Evolutionary conservation across 2,329 filamentous ascomycete species (phyloP).

Genomic region (Penicillium griseofulvum): DNA sequence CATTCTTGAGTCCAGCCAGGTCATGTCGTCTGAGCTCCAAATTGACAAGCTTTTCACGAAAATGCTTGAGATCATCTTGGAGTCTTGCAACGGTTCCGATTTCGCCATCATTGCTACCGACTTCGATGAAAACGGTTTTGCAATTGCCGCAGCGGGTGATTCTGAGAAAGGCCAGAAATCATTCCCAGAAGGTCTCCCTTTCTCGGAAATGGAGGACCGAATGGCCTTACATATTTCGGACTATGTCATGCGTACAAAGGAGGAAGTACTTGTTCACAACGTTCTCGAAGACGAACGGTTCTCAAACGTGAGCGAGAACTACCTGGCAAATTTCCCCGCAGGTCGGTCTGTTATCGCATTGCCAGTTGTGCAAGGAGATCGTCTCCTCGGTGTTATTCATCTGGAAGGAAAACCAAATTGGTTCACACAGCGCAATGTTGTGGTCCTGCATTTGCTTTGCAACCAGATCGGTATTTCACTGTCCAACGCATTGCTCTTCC

Average conservation of each 20-base stretch:
- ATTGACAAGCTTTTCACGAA: conserved; percentile 62
- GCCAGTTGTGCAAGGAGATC: conserved; percentile 60
- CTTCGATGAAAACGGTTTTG: conserved; percentile 59
- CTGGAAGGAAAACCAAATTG: conserved; percentile 62
- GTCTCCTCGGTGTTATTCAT: conserved; percentile 60
- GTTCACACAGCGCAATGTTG: conserved; percentile 59
- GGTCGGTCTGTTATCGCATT: conserved; percentile 62
- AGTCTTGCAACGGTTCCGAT: conserved; percentile 61
- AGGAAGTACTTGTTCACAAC: conserved; percentile 63
- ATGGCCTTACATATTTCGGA: conserved; percentile 61
- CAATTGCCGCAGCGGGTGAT: conserved; percentile 60
- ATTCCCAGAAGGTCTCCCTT: conserved; percentile 54
- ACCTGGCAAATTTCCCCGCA: conserved; percentile 54
- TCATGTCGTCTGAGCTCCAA: conserved; percentile 63
- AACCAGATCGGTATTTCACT: conserved; percentile 65
- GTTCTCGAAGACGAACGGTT: conserved; percentile 65
- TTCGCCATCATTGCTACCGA: conserved; percentile 61
- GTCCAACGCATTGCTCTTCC: conserved; percentile 63
- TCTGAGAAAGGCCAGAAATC: conserved; percentile 55
- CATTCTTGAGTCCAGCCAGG: conserved; percentile 63
- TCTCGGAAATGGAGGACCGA: conserved; percentile 57
- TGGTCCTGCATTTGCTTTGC: conserved; percentile 56
- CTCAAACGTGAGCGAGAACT: conserved; percentile 58
- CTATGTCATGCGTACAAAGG: conserved; percentile 61
- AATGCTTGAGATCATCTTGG: conserved; percentile 63